Evolutionary conservation across 2,329 filamentous ascomycete species (phyloP).

Genomic region (Botrytis squamosa): DNA sequence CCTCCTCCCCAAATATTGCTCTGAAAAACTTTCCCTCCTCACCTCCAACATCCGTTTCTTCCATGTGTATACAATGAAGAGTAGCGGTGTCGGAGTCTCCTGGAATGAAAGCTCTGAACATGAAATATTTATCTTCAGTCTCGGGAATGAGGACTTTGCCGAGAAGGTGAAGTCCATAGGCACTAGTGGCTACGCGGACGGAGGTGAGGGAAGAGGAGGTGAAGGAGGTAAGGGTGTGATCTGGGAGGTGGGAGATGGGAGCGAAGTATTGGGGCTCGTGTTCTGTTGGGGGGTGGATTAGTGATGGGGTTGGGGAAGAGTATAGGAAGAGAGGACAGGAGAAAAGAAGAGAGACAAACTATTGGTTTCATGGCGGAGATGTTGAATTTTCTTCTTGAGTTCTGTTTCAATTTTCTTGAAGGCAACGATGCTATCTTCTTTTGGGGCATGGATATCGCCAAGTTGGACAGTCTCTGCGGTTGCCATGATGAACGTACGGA

Average conservation of each 20-base stretch:
- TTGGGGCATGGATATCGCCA: conserved; percentile 42
- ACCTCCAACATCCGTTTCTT: conserved; percentile 45
- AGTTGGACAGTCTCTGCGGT: conserved; percentile 52
- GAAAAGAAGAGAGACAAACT: conserved; percentile 39
- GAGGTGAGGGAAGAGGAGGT: conserved; percentile 43
- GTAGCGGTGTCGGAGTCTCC: conserved; percentile 43
- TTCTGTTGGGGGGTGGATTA: conserved; percentile 40
- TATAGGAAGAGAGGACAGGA: neutral
- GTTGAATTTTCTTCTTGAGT: conserved; percentile 52
- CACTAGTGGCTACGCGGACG: conserved; percentile 47
- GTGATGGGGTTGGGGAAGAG: neutral
- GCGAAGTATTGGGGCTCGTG: conserved; percentile 57
- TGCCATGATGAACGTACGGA: conserved; percentile 31
- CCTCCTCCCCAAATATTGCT: conserved; percentile 49
- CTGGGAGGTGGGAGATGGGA: conserved; percentile 41
- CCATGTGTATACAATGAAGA: conserved; percentile 48
- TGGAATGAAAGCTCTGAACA: conserved; percentile 49
- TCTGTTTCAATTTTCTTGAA: conserved; percentile 51
- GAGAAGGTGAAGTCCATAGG: conserved; percentile 51
- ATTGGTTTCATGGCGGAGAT: conserved; percentile 48
- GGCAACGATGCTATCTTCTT: conserved; percentile 51
- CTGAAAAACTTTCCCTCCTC: conserved; percentile 45
- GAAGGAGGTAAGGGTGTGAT: conserved; percentile 37
- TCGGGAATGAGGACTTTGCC: conserved; percentile 50
- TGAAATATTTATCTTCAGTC: conserved; percentile 44